phyloP scores from a whole-genome alignment of 2,329 filamentous ascomycete species.

The Ramichloridium luteum region DNA sequence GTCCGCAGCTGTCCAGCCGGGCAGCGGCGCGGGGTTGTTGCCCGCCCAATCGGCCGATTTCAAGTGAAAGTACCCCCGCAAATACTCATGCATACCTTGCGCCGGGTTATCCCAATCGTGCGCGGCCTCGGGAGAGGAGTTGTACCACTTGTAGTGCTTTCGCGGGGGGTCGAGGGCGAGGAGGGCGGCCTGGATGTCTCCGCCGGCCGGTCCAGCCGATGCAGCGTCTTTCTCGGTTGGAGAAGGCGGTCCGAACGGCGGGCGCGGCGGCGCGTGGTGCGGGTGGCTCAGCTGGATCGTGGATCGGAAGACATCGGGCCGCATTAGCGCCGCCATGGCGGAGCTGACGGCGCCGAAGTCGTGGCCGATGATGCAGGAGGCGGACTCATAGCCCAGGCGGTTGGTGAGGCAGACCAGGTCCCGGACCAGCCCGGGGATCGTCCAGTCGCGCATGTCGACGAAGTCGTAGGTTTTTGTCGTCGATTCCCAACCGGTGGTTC shows the following conservation, averaged over 20 bases:
- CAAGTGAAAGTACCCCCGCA: conserved; percentile 56
- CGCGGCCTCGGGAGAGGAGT: conserved; percentile 38
- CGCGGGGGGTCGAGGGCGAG: conserved; percentile 42
- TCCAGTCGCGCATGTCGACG: conserved; percentile 46
- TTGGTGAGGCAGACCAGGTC: conserved; percentile 51
- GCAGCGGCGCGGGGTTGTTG: conserved; percentile 39
- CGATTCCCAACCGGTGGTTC: conserved; percentile 50
- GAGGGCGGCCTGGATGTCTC: conserved; percentile 47
- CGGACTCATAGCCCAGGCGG: conserved; percentile 46
- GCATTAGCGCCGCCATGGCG: conserved; percentile 46
- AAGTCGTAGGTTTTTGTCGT: conserved; percentile 37
- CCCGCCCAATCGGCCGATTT: conserved; percentile 49
- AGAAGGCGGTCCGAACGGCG: conserved; percentile 35
- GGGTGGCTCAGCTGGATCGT: conserved; percentile 55
- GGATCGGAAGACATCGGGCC: conserved; percentile 52
- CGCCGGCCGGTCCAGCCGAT: too few relatives aligned
- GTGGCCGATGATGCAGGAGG: conserved; percentile 51
- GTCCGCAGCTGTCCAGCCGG: conserved; percentile 44
- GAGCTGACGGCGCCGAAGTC: conserved; percentile 54
- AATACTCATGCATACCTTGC: conserved; percentile 46
- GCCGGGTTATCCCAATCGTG: conserved; percentile 36
- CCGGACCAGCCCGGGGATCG: conserved; percentile 46
- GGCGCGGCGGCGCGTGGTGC: conserved; percentile 40
- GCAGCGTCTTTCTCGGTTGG: too few relatives aligned
- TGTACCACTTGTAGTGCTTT: conserved; percentile 62